These are phyloP conservation scores for Megacollybia platyphylla DNA, from an alignment of 1,284 basidiomycete genomes.

Conservation along the genomic window DNA sequence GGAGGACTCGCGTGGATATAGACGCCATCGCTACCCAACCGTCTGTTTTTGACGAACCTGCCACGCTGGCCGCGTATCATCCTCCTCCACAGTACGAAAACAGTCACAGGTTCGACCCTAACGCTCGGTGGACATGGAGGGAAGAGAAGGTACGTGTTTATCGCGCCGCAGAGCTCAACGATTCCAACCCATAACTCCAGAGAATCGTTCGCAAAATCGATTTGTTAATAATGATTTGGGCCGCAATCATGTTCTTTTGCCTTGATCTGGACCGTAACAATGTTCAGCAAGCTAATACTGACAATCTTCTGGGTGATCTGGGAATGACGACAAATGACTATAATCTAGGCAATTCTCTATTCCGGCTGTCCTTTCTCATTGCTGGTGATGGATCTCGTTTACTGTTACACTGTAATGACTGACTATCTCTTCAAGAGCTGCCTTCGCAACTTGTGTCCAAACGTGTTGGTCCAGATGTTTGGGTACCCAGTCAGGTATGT, in stretches of 20 bases:
- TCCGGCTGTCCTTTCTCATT: constrained; percentile 41
- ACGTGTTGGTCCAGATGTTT: constrained; percentile 57
- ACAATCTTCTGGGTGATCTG: constrained; percentile 43
- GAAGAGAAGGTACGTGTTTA: constrained; percentile 39
- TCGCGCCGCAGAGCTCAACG: background rate
- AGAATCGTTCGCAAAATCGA: constrained; percentile 48
- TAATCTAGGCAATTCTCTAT: constrained; percentile 54
- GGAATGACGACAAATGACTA: constrained; percentile 41
- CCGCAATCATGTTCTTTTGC: constrained; percentile 50
- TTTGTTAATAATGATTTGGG: constrained; percentile 51
- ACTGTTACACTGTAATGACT: background rate
- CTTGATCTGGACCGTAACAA: constrained; percentile 39
- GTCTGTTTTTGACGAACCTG: constrained; percentile 49
- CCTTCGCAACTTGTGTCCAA: constrained; percentile 67
- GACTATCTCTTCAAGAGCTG: constrained; percentile 20
- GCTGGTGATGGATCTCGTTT: constrained; percentile 25
- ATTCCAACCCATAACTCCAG: constrained; percentile 14
- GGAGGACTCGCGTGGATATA: constrained; percentile 16
- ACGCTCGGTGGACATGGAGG: constrained; percentile 59
- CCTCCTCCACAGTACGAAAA: constrained; percentile 50
- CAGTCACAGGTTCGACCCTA: constrained; percentile 49
- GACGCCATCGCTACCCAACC: constrained; percentile 44
- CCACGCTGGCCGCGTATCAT: constrained; percentile 35
- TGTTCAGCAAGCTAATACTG: constrained; percentile 36
- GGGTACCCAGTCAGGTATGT: constrained; percentile 53